Conservation (phyloP, 2,329 filamentous ascomycete species). For the Mycosphaerella sp. region DNA sequence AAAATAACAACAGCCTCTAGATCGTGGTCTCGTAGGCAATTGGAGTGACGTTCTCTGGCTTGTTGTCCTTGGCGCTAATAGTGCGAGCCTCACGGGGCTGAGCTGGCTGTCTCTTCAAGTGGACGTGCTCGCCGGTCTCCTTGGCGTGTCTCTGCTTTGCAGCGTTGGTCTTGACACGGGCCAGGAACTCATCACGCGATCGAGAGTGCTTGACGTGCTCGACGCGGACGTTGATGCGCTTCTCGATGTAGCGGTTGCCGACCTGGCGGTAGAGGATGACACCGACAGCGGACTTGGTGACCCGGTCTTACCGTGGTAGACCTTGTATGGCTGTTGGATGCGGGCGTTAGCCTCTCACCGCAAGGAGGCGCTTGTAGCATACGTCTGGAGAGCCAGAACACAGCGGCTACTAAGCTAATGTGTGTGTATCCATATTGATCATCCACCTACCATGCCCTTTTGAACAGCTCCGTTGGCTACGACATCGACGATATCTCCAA, state of each 20-base stretch:
- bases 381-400: conserved; percentile 11
- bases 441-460: conserved; percentile 70
- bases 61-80: conserved; percentile 73
- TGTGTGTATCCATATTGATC: background rate
- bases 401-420: conserved; percentile 11
- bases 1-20: conserved; percentile 48
- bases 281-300: conserved; percentile 94
- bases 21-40: conserved; percentile 98
- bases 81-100: conserved; percentile 74
- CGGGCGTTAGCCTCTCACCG: conserved; percentile 13
- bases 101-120: conserved; percentile 85
- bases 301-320: conserved; percentile 98
- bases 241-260: conserved; percentile 99
- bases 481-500: conserved; percentile 98
- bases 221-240: conserved; percentile 98
- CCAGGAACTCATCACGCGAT: conserved; percentile 94
- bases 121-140: conserved; percentile 75
- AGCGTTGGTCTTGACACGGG: conserved; percentile 94
- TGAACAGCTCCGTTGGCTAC: conserved; percentile 98
- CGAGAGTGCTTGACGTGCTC: conserved; percentile 95
- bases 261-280: conserved; percentile 99
- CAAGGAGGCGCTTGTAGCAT: conserved; percentile 13
- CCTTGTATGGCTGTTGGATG: conserved; percentile 70
- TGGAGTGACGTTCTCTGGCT: conserved; percentile 84
- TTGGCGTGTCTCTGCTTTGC: conserved; percentile 89